phyloP scores from a whole-genome alignment of 768 basidiomycete species.

The Ramaria sp. region DNA sequence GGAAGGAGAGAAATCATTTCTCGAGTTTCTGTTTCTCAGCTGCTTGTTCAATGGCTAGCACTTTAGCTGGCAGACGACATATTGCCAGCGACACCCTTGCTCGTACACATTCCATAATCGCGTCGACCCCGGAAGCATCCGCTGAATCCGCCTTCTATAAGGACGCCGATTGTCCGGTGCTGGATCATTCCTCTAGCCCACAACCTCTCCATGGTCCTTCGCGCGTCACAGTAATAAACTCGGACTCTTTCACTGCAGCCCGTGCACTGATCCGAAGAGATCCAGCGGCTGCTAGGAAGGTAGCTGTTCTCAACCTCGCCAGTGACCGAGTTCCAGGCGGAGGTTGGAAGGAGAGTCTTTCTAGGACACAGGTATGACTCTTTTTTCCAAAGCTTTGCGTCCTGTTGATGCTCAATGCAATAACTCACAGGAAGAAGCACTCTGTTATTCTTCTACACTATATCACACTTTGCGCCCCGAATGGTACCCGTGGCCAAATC shows the following conservation, averaged over 20 bases:
- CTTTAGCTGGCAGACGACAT: not conserved
- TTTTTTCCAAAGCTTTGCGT: no score
- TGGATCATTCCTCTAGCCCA: not conserved
- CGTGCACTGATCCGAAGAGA: conserved; percentile 20
- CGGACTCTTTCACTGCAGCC: conserved; percentile 28
- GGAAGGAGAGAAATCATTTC: no score
- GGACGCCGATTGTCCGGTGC: not conserved
- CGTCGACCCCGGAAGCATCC: conserved; percentile 5
- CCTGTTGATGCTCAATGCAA: not conserved
- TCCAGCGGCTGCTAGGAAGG: conserved; percentile 7
- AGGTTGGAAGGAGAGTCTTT: conserved; percentile 21
- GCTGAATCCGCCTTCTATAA: conserved; percentile 6
- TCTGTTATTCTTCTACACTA: conserved; percentile 38
- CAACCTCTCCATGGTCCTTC: not conserved
- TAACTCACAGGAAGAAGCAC: conserved; percentile 30
- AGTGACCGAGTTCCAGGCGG: conserved; percentile 25
- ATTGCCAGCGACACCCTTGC: conserved; percentile 6
- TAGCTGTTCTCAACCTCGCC: conserved; percentile 29
- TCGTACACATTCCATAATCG: conserved; percentile 5
- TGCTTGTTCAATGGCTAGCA: not conserved
- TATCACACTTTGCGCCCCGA: conserved; percentile 28
- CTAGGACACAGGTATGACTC: conserved; percentile 22
- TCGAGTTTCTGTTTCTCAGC: not conserved
- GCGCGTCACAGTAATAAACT: conserved; percentile 21
- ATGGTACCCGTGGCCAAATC: conserved; percentile 38